Base-by-base conservation (phyloP, 305 asterid genomes). In the Solanum hybrid region DNA sequence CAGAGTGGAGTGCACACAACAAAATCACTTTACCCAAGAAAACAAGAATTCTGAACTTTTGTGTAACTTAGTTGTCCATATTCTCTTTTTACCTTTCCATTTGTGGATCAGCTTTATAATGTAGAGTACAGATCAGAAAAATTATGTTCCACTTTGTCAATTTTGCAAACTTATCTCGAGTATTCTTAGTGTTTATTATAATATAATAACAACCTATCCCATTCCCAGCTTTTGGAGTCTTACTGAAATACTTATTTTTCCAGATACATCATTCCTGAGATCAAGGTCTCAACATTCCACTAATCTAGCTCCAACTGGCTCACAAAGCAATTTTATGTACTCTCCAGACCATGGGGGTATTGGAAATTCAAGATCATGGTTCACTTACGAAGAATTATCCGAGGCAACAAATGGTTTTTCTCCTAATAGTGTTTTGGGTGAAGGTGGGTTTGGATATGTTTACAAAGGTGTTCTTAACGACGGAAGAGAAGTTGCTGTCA, bases 391-490 rank as follows among this genome's bases (percentile, higher is more conserved):
- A 93, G 98, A 96, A 91, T 92, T 96, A 73, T 87, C 93, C 24
- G 88, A n/a, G 15, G 99, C 98, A 38, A 96, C 99, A 73, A 88
- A 92, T 88, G 94, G 90, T 12, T 96, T 96, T 92, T 91, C 96
- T 12, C 86, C 85, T 87, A 26, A 90, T 12, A 94, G 93, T 88
- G 66, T 96, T 88, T 92, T 96, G 37, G 99, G 98, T 24, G 99
- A 95, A 95, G 98, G 98, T 89, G 99, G 99, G 88, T 96, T 96
- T 88, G 99, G 99, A 69, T 94, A 92, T 90, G 98, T 96, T 90
- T 96, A 95, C 90, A 96, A 96, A 92, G 99, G 99, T 82, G 92
- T 93, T 80, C 88, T 96, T 82, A 89, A 85, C 17, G 99, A 96
- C 79, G 98, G 98, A 88, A 92, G 96, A 91, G 96, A 88, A 91